Evolutionary conservation across 441 rosid genomes (phyloP), one percentile per base, ranked within the genome.

Genomic region (Mallotus japonicus): DNA sequence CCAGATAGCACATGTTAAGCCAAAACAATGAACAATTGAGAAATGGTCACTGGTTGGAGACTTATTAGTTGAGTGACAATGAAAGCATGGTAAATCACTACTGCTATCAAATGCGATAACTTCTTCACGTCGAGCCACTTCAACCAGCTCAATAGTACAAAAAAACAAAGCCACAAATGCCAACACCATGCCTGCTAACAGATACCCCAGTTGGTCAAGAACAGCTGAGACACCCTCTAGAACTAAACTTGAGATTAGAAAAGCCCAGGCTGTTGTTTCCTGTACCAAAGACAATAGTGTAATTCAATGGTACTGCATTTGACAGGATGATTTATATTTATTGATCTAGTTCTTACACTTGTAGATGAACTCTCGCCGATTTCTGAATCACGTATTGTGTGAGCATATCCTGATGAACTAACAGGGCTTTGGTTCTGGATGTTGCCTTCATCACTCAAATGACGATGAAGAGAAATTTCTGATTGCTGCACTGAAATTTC

Each of bases 201-300:
- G 46, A 71, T 60, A 7, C 3, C 58, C 32, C 19, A 47, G 17
- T 34, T 70, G 73, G 58, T 70, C 73, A 12, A 22, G 62, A 59
- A 49, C 17, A 22, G 65, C 65, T 15, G 73, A 71, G 42, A 62
- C 47, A 24, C 24, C n/a, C 59, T 71, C 74, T n/a, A 61, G 32
- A 71, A 60, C 9, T 10, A 71, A 49, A 65, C 12, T 70, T 8
- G 7, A 4, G 9, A 59, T 6, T 14, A 70, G 28, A 17, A 59
- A 47, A 70, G 49, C 32, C 67, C 67, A 61, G 24, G 19, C 67
- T 49, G 0, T 0, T 44, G 8, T 20, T 56, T 69, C 73, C 73
- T 42, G 61, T 15, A 22, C 28, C 15, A 32, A 37, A 8, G 6
- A 9, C 10, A 44, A 44, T 7, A 44, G 11, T 7, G 6, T 37